These are phyloP conservation scores for Lactarius akahatsu DNA, from an alignment of 768 basidiomycete genomes.

Conservation along the genomic window DNA sequence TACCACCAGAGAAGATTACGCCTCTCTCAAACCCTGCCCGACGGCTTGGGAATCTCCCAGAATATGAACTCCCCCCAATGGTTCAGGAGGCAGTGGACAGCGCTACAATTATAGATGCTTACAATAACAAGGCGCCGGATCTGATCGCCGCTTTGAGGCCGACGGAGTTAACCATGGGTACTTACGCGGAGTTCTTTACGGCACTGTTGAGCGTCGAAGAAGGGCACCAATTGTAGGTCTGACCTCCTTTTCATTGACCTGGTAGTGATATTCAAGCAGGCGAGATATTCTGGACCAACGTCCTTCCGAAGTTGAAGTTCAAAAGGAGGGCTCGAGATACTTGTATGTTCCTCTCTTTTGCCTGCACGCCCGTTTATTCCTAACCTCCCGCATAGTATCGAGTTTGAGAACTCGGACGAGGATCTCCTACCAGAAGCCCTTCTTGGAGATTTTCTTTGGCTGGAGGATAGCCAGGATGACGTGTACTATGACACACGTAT, in stretches of 20 bases:
- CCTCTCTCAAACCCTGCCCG: neutral
- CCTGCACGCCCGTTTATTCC: neutral
- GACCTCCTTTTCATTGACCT: conserved; percentile 1
- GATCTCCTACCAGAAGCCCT: conserved; percentile 17
- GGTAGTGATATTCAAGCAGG: conserved; percentile 37
- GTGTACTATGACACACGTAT: conserved; percentile 22
- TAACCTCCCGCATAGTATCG: neutral
- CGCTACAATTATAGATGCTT: neutral
- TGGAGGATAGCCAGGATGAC: conserved; percentile 20
- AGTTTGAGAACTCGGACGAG: conserved; percentile 20
- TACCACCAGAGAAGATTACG: conserved; percentile 7
- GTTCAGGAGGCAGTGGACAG: conserved; percentile 3
- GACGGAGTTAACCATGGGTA: neutral
- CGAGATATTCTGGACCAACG: conserved; percentile 11
- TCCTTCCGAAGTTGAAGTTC: neutral
- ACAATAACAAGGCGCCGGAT: neutral
- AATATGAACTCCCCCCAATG: conserved; percentile 6
- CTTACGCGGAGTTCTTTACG: conserved; percentile 9
- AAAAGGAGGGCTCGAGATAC: neutral
- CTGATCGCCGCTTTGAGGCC: neutral
- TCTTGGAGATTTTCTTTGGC: conserved; percentile 15
- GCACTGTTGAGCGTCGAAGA: conserved; percentile 27
- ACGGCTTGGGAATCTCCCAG: neutral
- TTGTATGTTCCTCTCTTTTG: neutral
- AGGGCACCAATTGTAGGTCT: conserved; percentile 50